These are phyloP conservation scores for Xylariaceae sp. DNA, from an alignment of 2,329 filamentous ascomycete species.

Conservation along the genomic window DNA sequence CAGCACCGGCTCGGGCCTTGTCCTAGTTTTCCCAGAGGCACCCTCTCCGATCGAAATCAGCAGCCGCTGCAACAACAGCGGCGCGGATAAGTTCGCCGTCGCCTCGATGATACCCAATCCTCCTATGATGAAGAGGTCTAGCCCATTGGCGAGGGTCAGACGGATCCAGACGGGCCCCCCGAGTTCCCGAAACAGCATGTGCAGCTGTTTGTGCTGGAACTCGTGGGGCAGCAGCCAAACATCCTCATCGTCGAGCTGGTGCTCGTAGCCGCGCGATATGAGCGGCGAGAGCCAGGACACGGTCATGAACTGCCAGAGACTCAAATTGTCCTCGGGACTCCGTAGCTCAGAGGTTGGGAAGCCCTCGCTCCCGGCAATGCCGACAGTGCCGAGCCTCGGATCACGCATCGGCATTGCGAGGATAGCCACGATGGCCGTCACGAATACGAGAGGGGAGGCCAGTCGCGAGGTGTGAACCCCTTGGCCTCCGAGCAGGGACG, in stretches of 20 bases:
- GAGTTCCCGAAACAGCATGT: slow-evolving; percentile 68
- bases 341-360: slow-evolving; percentile 56
- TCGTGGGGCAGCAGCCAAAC: slow-evolving; percentile 77
- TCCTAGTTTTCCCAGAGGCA: slow-evolving; percentile 39
- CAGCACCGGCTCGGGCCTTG: slow-evolving; percentile 53
- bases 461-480: slow-evolving; percentile 30
- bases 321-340: slow-evolving; percentile 71
- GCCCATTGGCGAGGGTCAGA: slow-evolving; percentile 68
- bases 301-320: slow-evolving; percentile 76
- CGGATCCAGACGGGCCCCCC: slow-evolving; percentile 66
- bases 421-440: slow-evolving; percentile 47
- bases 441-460: slow-evolving; percentile 35
- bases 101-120: slow-evolving; percentile 60
- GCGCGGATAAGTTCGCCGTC: slow-evolving; percentile 48
- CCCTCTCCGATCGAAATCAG: slow-evolving; percentile 59
- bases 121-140: slow-evolving; percentile 68
- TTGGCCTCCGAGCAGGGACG: slow-evolving; percentile 28
- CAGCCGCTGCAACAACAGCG: slow-evolving; percentile 67
- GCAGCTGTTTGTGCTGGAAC: slow-evolving; percentile 73
- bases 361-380: slow-evolving; percentile 55
- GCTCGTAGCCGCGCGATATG: slow-evolving; percentile 56
- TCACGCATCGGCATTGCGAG: slow-evolving; percentile 67
- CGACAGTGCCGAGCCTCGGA: slow-evolving; percentile 44
- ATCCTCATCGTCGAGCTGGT: slow-evolving; percentile 69
- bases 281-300: slow-evolving; percentile 78